Conservation (phyloP, 129 eudicot genomes). For the Arctium minus region DNA sequence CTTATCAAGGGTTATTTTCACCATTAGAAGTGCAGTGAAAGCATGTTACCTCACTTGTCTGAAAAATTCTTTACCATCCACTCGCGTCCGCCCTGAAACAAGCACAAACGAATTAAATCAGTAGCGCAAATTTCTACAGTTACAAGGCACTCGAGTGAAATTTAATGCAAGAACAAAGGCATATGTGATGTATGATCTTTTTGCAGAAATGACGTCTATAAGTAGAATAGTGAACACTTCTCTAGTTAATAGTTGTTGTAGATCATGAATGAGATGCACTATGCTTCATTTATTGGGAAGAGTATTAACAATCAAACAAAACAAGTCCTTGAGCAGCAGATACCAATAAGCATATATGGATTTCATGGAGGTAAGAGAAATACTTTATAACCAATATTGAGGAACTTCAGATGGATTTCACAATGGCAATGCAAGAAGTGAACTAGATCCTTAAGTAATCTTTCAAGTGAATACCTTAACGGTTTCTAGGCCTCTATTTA, state of each 20-base stretch:
- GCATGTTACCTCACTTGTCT: conserved; percentile 94
- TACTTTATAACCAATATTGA: background rate
- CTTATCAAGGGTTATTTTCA: conserved; percentile 6
- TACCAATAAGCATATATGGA: background rate
- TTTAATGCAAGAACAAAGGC: background rate
- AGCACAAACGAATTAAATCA: conserved; percentile 15
- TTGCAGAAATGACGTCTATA: background rate
- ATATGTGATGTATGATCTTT: background rate
- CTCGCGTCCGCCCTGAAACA: conserved; percentile 78
- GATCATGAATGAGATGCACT: background rate
- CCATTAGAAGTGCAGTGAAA: background rate
- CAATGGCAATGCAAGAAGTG: background rate
- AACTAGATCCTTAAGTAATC: background rate
- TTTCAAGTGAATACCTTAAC: background rate
- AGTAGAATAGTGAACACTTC: background rate
- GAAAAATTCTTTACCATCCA: conserved; percentile 95
- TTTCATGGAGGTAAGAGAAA: background rate
- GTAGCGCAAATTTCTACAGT: background rate
- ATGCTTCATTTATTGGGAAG: background rate
- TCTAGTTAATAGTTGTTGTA: background rate
- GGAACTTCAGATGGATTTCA: background rate
- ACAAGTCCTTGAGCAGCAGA: background rate
- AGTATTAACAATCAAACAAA: background rate
- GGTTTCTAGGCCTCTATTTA: background rate
- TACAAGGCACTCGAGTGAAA: background rate